Base-by-base conservation (phyloP, 2,329 filamentous ascomycete species). In the Epichloe hybrida region DNA sequence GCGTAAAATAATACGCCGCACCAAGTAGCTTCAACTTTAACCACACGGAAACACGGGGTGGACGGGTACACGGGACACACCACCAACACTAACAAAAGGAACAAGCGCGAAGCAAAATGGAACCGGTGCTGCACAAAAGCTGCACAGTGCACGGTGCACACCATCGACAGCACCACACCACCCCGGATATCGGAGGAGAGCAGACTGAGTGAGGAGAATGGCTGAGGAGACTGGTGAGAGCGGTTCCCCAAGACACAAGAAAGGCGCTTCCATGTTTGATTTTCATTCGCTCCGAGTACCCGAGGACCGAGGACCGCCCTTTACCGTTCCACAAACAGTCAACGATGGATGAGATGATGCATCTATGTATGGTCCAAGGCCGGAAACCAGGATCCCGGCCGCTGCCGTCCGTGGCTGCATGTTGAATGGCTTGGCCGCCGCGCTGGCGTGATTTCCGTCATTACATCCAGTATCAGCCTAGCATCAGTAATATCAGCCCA, bases 331-430 rank as follows among this genome's bases (percentile, higher is more conserved):
- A 27, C 11, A 8, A 23, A 20, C 31, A 4, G 39, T 41, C 27
- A 11, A 31, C 27, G 27, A 31, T 31, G 27, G 17, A 17, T 17
- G 17, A 17, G 27, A 9, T 4, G 27, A 31, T 31, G 27, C 27
- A 11, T 31, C 3, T 11, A 31, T 23, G 21, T 5, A 7, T 31
- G 27, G 9, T 37, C 5, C 48, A 36, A 46, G 46, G 50, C 50
- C 46, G 50, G 46, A 38, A 52, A 34, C 50, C 46, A 49, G 50
- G 46, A 48, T 52, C 35, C 17, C 46, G 50, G 50, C 50, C 50
- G 46, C 23, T 34, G 23, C 17, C 17, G 17, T 17, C 34, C 12
- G 12, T 15, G n/a, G 2, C 37, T 45, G 41, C 12, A 23, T 20
- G 42, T 20, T 34, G 21, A 38, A 8, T 41, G 15, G 23, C 41